Evolutionary conservation across 208 protist species (phyloP).

Genomic region (Porcisia hertigi): DNA sequence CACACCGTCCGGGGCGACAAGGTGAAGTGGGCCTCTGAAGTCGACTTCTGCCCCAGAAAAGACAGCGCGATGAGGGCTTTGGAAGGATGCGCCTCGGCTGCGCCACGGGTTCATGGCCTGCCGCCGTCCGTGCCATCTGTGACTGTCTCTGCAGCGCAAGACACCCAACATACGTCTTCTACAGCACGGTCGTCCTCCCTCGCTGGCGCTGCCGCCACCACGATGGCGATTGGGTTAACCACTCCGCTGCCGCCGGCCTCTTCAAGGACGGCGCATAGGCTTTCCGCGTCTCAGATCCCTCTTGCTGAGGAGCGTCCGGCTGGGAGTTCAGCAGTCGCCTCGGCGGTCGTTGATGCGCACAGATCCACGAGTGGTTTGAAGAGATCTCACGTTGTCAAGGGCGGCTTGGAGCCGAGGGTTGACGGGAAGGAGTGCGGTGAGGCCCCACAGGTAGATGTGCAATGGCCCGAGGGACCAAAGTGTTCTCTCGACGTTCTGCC

Average conservation of each 20-base stretch:
- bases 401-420: not conserved
- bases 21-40: not conserved
- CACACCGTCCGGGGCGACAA: not conserved
- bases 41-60: not conserved
- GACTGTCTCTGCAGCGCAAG: not conserved
- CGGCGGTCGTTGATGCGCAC: not conserved
- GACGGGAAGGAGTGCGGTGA: not conserved
- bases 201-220: not conserved
- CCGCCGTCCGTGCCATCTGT: not conserved
- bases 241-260: not conserved
- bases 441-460: not conserved
- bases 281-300: not conserved
- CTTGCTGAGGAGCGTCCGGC: not conserved
- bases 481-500: not conserved
- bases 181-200: not conserved
- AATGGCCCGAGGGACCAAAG: not conserved
- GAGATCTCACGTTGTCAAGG: not conserved
- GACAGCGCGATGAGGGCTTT: not conserved
- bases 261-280: not conserved
- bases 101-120: not conserved
- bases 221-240: not conserved
- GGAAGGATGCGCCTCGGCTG: not conserved
- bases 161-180: not conserved
- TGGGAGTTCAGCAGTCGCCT: not conserved
- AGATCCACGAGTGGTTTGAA: not conserved